phyloP scores from a whole-genome alignment of 768 basidiomycete species.

The Boletus eberwhitei region DNA sequence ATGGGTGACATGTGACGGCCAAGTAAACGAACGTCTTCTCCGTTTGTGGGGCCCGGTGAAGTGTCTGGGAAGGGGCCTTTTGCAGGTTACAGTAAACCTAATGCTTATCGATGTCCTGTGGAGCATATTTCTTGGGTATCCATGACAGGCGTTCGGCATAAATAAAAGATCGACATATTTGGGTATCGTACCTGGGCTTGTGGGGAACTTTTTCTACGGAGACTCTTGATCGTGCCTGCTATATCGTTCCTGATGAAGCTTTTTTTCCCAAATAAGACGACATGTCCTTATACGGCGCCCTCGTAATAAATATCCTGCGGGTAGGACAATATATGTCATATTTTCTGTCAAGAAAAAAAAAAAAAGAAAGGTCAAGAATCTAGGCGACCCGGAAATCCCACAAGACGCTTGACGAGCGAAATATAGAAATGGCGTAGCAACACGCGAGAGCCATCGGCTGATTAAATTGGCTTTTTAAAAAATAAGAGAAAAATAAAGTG shows the following conservation, averaged over 20 bases:
- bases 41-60: not conserved
- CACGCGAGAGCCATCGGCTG: not conserved
- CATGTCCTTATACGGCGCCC: not conserved
- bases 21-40: not conserved
- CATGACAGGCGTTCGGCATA: conserved; percentile 1
- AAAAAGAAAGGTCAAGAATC: not conserved
- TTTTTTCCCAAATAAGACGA: not conserved
- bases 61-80: not conserved
- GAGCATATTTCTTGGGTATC: not conserved
- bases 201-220: not conserved
- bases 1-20: conserved; percentile 5
- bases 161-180: conserved; percentile 6
- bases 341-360: not conserved
- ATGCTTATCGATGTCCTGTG: not conserved
- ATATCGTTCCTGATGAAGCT: not conserved
- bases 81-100: not conserved
- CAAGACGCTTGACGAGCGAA: not conserved
- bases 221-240: conserved; percentile 14
- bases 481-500: not conserved
- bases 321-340: not conserved
- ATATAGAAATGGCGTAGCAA: not conserved
- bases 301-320: not conserved
- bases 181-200: conserved; percentile 9
- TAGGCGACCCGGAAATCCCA: not conserved
- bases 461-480: not conserved